Conservation (phyloP, 495 filamentous ascomycete genomes). For the Penicillium coffeae region DNA sequence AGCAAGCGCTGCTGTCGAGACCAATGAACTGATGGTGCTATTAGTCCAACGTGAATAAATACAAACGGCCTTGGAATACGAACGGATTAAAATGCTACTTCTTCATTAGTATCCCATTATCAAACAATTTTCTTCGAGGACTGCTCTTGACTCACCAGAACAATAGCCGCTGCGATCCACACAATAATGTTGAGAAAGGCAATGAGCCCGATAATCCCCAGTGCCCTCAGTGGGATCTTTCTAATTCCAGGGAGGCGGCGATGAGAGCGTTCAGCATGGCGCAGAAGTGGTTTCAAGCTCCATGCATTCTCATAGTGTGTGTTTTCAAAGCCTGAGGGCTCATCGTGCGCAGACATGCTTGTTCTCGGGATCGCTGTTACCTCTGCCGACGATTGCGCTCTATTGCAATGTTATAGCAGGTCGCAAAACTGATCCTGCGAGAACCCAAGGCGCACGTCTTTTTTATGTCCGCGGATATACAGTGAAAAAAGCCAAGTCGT, state of each 20-base stretch:
- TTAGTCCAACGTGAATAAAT: neutral
- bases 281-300: slow-evolving; percentile 30
- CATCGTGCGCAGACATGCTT: no score
- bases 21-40: slow-evolving; percentile 47
- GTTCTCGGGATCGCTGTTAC: no score
- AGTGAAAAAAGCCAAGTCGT: neutral
- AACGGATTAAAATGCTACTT: slow-evolving; percentile 36
- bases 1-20: slow-evolving; percentile 75
- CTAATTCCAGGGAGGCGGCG: slow-evolving; percentile 45
- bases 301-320: slow-evolving; percentile 30
- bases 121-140: neutral
- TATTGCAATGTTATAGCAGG: no score
- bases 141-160: slow-evolving; percentile 46
- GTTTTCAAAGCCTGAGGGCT: no score
- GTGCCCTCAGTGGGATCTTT: slow-evolving; percentile 59
- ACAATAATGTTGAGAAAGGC: slow-evolving; percentile 62
- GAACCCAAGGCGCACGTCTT: no score
- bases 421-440: no score
- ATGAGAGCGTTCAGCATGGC: slow-evolving; percentile 41
- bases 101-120: slow-evolving; percentile 6
- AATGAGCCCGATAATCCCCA: slow-evolving; percentile 64
- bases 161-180: slow-evolving; percentile 69
- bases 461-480: no score
- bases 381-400: no score
- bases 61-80: slow-evolving; percentile 6